Evolutionary conservation across 2,329 filamentous ascomycete genomes (phyloP).

Genomic region (Penicillium sp.): DNA sequence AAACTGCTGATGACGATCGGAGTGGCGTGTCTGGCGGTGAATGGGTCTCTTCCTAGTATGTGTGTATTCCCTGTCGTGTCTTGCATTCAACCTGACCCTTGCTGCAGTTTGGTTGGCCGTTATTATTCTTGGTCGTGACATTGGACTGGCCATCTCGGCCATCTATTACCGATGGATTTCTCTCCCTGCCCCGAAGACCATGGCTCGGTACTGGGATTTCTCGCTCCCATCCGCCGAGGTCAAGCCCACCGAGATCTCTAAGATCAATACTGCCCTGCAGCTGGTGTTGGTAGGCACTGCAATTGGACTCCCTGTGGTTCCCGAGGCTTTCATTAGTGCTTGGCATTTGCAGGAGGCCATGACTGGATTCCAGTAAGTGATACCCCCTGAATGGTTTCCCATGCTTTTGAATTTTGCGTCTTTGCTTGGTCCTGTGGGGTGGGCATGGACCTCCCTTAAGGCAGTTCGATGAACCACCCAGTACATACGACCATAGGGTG

Average conservation of each 20-base stretch:
- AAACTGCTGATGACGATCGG: conserved; percentile 94
- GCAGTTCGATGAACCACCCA: not conserved
- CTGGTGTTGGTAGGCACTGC: conserved; percentile 82
- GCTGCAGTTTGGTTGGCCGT: conserved; percentile 76
- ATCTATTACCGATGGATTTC: conserved; percentile 97
- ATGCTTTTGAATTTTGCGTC: not conserved
- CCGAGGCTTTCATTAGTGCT: conserved; percentile 53
- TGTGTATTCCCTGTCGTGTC: conserved; percentile 10
- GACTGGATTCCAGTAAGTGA: conserved; percentile 46
- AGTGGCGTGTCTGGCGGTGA: conserved; percentile 79
- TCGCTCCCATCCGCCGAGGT: conserved; percentile 64
- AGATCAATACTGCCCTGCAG: conserved; percentile 90
- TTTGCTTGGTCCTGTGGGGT: not conserved
- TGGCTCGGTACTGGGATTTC: conserved; percentile 95
- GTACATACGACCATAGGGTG: conserved; percentile 49
- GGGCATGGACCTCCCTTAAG: conserved; percentile 13
- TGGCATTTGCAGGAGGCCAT: conserved; percentile 65
- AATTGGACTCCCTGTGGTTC: conserved; percentile 75
- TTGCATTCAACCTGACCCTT: not conserved
- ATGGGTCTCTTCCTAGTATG: conserved; percentile 77
- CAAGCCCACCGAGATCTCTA: conserved; percentile 47
- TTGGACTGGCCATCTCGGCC: conserved; percentile 77
- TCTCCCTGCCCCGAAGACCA: conserved; percentile 88
- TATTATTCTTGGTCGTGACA: conserved; percentile 89
- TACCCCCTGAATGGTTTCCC: not conserved